Percentiles rank a stretch among this genome's conserved stretches.
phyloP scores from a whole-genome alignment of 2,329 filamentous ascomycete species.

The Thielaviopsis ethacetica region DNA sequence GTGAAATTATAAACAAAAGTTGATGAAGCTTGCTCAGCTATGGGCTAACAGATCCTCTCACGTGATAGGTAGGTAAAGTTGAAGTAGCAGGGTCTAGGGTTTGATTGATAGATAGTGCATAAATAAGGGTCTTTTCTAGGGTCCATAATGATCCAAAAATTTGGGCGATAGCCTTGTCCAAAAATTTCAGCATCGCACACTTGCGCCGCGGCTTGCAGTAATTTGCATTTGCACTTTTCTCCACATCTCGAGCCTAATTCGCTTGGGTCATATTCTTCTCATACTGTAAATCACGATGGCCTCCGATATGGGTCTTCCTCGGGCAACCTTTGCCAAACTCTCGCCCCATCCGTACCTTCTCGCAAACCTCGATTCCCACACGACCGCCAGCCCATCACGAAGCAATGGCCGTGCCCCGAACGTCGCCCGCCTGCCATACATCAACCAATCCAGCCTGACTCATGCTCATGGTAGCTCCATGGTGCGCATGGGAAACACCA shows the following conservation, averaged over 20 bases:
- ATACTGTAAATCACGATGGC: constrained; percentile 14
- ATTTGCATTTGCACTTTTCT: not conserved
- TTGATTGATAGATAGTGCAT: too few species aligned
- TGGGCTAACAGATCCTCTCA: too few species aligned
- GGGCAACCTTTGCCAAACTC: constrained; percentile 72
- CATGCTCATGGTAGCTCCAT: constrained; percentile 85
- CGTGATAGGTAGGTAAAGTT: too few species aligned
- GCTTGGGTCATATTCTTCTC: not conserved
- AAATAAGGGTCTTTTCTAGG: too few species aligned
- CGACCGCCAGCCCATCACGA: constrained; percentile 35
- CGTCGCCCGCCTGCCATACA: constrained; percentile 53
- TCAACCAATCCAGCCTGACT: constrained; percentile 71
- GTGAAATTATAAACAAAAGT: too few species aligned
- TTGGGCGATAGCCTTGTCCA: too few species aligned
- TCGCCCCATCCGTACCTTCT: constrained; percentile 80
- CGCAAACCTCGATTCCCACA: constrained; percentile 54
- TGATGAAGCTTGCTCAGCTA: too few species aligned
- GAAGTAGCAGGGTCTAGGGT: too few species aligned
- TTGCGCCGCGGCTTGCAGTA: not conserved
- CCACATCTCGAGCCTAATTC: not conserved
- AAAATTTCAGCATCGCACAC: not conserved
- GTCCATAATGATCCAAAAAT: too few species aligned
- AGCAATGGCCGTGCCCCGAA: constrained; percentile 64
- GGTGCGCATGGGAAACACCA: constrained; percentile 75
- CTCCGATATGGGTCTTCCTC: constrained; percentile 26